Conservation (phyloP, 2,329 filamentous ascomycete species). For the Trichophyton simii region DNA sequence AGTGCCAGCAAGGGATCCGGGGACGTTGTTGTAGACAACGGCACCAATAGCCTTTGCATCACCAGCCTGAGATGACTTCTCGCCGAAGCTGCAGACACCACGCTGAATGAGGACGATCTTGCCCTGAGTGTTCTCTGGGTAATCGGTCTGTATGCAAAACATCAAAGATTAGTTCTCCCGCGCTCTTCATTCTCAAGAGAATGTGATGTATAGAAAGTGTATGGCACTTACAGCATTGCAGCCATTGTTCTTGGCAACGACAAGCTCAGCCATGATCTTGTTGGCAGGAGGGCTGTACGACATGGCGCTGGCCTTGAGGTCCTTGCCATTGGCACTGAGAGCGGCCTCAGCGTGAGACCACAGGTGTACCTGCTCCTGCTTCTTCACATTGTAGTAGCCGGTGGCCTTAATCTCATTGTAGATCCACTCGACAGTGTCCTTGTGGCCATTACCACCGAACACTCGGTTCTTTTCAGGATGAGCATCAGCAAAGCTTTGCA, state of each 20-base stretch:
- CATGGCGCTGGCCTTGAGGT: conserved; percentile 10
- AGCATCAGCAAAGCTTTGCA: conserved; percentile 16
- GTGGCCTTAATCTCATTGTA: conserved; percentile 11
- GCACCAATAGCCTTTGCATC: conserved; percentile 57
- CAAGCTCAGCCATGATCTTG: conserved; percentile 25
- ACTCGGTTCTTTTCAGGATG: conserved; percentile 17
- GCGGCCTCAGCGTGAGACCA: conserved; percentile 10
- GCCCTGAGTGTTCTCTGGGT: conserved; percentile 24
- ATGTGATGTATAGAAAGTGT: not conserved
- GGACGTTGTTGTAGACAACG: conserved; percentile 61
- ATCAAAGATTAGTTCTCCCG: conserved; percentile 25
- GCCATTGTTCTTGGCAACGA: conserved; percentile 51
- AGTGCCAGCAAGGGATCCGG: conserved; percentile 53
- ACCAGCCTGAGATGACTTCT: conserved; percentile 57
- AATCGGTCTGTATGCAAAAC: conserved; percentile 16
- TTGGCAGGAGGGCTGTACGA: conserved; percentile 14
- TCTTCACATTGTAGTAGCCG: conserved; percentile 13
- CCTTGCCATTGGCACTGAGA: conserved; percentile 11
- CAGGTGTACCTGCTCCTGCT: conserved; percentile 13
- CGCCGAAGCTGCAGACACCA: conserved; percentile 58
- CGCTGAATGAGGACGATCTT: conserved; percentile 60
- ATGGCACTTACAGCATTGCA: conserved; percentile 38
- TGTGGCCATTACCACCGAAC: conserved; percentile 15
- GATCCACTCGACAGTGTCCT: conserved; percentile 13
- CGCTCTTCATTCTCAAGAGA: not conserved